Conservation (phyloP, 176 grass and related monocot genomes). For the Chrysopogon serrulatus region DNA sequence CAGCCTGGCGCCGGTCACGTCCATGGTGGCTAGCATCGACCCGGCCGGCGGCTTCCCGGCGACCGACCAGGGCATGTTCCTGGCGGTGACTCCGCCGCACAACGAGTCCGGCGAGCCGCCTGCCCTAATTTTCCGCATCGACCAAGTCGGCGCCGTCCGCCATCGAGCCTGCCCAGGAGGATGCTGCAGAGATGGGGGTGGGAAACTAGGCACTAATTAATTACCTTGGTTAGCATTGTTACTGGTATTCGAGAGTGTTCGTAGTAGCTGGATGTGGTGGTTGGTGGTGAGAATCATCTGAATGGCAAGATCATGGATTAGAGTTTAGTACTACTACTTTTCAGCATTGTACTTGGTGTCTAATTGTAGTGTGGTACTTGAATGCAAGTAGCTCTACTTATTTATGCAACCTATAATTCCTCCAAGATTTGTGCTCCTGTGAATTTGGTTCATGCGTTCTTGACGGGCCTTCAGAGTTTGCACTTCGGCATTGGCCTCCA, state of each 20-base stretch:
- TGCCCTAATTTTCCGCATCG: not conserved
- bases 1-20: not conserved
- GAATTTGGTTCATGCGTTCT: not conserved
- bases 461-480: not conserved
- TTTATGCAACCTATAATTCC: not conserved
- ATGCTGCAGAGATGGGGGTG: not conserved
- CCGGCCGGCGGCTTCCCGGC: not conserved
- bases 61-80: not conserved
- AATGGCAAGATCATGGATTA: too few relatives aligned
- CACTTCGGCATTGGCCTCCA: too few relatives aligned
- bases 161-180: not conserved
- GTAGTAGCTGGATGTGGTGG: too few relatives aligned
- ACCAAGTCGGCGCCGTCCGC: not conserved
- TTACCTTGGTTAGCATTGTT: not conserved
- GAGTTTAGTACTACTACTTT: too few relatives aligned
- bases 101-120: not conserved
- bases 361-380: too few relatives aligned
- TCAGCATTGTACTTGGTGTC: too few relatives aligned
- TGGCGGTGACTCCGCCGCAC: not conserved
- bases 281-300: too few relatives aligned
- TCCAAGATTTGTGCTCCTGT: not conserved
- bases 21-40: not conserved
- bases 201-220: not conserved
- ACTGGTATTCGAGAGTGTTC: too few relatives aligned
- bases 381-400: not conserved